Evolutionary conservation across 176 grass and related monocot genomes (phyloP), one percentile per base, ranked within the genome.

Genomic region (Oryza glumipatula): DNA sequence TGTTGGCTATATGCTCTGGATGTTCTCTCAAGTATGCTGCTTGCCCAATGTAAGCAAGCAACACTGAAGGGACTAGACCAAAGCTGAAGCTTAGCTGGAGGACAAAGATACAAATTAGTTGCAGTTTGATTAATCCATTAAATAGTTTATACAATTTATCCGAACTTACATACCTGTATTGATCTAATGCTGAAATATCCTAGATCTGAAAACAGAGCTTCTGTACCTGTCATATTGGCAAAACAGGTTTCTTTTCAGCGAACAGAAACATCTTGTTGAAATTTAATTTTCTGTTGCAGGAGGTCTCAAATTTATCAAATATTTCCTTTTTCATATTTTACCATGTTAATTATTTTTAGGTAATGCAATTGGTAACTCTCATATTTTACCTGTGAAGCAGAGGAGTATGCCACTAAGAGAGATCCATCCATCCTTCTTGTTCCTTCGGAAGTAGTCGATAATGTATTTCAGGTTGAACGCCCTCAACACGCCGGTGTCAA

Each of bases 1-100:
- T 83, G 60, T 86, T 47, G 10, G 69, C 39, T n/a, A 89, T 73
- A 58, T 89, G 33, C 45, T 86, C 87, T 16, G 75, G 46, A 17
- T 79, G 45, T 38, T 83, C 78, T 48, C 36, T 64, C 61, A 92
- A 76, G 68, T 89, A 92, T 9, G 90, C 78, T 65, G 86, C 90
- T 83, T 92, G 90, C 23, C 90, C 90, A 11, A 75, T 72, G 63
- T 92, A 92, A 43, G 90, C 90, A 3, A 92, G 78, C 35, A 88
- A 6, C 51, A 92, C 76, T 32, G 80, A 68, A 14, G 89, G 80
- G 35, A 83, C 80, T 75, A 84, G 74, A 44, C 76, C 72, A 32
- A 75, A 76, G 38, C 71, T 76, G 84, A 84, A 64, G 47, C 89
- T 80, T 45, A 85, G 52, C 78, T 70, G 70, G 45, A 46, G 56